phyloP scores from a whole-genome alignment of 371 early-diverging fungal genomes.

The Parasitella parasitica region DNA sequence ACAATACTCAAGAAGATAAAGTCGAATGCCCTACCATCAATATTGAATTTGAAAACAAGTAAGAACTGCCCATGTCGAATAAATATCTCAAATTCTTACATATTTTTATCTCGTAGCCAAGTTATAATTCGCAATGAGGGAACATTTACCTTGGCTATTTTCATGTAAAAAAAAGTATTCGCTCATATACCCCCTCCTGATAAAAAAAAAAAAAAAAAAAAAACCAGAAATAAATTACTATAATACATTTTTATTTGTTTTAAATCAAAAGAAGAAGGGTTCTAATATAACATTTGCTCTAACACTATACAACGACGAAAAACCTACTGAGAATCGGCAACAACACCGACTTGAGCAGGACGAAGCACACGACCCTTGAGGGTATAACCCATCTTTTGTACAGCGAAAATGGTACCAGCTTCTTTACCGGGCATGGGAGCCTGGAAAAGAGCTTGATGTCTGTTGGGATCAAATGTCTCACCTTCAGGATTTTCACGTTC shows the following conservation, averaged over 20 bases:
- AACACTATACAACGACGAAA: background rate
- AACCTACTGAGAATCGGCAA: constrained; percentile 45
- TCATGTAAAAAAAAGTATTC: constrained; percentile 22
- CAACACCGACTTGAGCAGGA: constrained; percentile 97
- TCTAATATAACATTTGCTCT: background rate
- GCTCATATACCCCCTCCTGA: background rate
- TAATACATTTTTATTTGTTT: constrained; percentile 1
- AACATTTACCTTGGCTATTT: constrained; percentile 45
- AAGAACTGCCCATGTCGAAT: background rate
- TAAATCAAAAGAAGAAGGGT: background rate
- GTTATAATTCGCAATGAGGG: constrained; percentile 47
- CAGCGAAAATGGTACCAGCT: constrained; percentile 83
- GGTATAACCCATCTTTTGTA: constrained; percentile 90
- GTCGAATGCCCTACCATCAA: constrained; percentile 44
- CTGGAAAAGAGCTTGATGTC: constrained; percentile 95
- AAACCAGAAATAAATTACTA: background rate
- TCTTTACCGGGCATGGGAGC: constrained; percentile 86
- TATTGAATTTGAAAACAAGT: constrained; percentile 46
- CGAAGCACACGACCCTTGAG: constrained; percentile 91
- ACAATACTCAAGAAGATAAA: constrained; percentile 30
- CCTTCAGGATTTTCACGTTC: constrained; percentile 79
- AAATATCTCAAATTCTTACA: background rate
- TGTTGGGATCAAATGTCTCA: constrained; percentile 91
- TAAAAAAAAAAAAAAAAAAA: no score
- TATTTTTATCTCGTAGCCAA: constrained; percentile 22